Conservation (phyloP, 306 rosid species). For the Malus sylvestris region DNA sequence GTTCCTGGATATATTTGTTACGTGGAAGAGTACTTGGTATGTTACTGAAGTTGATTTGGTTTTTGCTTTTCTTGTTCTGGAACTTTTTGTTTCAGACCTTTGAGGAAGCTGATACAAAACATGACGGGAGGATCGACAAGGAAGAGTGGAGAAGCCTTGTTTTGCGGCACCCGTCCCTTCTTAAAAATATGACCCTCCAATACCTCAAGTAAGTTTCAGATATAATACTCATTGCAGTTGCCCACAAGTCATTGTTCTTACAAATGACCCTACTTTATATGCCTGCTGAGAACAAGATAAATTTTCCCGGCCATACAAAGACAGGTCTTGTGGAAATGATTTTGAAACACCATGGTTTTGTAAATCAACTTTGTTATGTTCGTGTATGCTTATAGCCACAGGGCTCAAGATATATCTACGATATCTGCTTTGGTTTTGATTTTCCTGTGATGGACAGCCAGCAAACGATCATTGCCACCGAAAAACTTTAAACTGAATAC, state of each 20-base stretch:
- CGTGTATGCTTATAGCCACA: not conserved
- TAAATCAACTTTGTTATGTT: not conserved
- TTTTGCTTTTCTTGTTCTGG: not conserved
- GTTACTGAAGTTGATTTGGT: not conserved
- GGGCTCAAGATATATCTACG: not conserved
- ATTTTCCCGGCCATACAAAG: not conserved
- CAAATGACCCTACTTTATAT: not conserved
- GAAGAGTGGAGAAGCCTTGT: conserved; percentile 99
- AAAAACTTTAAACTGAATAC: not conserved
- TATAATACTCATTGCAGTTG: not conserved
- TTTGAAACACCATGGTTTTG: not conserved
- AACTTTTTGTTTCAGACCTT: conserved; percentile 53
- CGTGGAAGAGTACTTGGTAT: not conserved
- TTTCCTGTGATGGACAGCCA: not conserved
- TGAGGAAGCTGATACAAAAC: conserved; percentile 98
- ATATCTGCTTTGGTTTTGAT: not conserved
- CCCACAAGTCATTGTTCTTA: not conserved
- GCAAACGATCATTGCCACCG: not conserved
- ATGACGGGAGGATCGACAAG: conserved; percentile 94
- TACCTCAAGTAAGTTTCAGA: conserved; percentile 71
- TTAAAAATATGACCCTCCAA: conserved; percentile 97
- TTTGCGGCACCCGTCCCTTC: conserved; percentile 83
- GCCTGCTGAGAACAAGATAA: not conserved
- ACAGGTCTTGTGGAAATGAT: not conserved
- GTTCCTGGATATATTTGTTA: not conserved